Evolutionary conservation across 129 eudicot species (phyloP), one percentile per base, ranked within the genome.

Genomic region (Lactuca sativa): DNA sequence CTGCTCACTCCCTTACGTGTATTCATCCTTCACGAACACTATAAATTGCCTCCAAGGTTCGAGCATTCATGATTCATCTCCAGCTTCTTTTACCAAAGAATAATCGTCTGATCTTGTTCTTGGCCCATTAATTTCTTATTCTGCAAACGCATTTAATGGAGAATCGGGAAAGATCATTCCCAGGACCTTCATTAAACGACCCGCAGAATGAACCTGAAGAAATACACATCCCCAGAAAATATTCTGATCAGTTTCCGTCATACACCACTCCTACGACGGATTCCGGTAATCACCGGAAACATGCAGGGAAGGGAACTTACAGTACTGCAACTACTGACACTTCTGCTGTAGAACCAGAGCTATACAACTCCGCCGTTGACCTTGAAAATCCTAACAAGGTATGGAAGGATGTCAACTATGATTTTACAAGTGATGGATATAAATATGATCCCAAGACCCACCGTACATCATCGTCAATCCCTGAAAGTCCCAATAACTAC

Each of bases 381-480:
- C 59, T 31, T 40, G 38, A 88, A 76, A 47, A 11, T 40, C 51
- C 82, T 4, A 47, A 47, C 52, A 12, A 47, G 52, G 5, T 47
- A 47, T 47, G 52, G 52, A 47, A 4, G 15, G 52, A 47, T 47
- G 52, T 12, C 5, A 87, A 85, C 43, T 87, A 81, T 25, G 89
- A 84, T 31, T 84, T 83, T 64, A 33, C 80, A 2, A 73, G 81
- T 21, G 87, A 82, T 48, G 90, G 78, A 15, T 82, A 79, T 18
- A 48, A 30, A 0, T 54, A 64, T 4, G 75, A 64, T 5, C 77
- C 80, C 21, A 77, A 81, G 37, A 47, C 52, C 52, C 4, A 11
- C 52, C 52, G 15, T 47, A 60, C 41, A 9, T 59, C 37, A 5
- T 74, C 81, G 0, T 77, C 82, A 21, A 66, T 81, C 41, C n/a